phyloP scores from a whole-genome alignment of 2,329 filamentous ascomycete genomes.

The Neocatenulostroma microsporum region DNA sequence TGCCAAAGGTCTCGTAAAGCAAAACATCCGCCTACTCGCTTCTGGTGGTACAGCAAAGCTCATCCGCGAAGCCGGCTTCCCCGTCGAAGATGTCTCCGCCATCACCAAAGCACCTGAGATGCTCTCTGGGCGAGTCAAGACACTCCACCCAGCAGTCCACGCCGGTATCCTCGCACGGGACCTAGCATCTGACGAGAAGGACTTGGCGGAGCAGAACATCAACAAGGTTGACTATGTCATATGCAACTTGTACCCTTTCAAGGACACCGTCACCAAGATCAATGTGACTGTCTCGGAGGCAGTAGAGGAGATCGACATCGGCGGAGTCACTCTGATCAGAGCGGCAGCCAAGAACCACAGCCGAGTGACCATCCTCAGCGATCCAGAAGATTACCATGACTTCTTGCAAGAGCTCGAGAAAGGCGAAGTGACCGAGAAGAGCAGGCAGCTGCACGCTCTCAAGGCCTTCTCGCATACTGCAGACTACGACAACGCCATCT shows the following conservation, averaged over 20 bases:
- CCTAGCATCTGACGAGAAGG: slow-evolving; percentile 91
- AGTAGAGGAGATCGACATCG: slow-evolving; percentile 98
- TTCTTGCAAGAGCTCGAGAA: slow-evolving; percentile 85
- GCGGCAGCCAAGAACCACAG: slow-evolving; percentile 97
- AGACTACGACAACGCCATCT: slow-evolving; percentile 90
- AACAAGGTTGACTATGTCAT: slow-evolving; percentile 90
- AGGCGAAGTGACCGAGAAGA: slow-evolving; percentile 77
- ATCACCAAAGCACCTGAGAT: slow-evolving; percentile 95
- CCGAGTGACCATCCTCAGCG: slow-evolving; percentile 90
- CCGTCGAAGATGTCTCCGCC: slow-evolving; percentile 93
- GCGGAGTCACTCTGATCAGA: slow-evolving; percentile 89
- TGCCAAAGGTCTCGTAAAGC: slow-evolving; percentile 79
- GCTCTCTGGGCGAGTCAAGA: slow-evolving; percentile 88
- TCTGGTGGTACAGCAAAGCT: slow-evolving; percentile 93
- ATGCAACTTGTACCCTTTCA: slow-evolving; percentile 99
- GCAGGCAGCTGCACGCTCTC: slow-evolving; percentile 80
- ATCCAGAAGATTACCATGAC: slow-evolving; percentile 86
- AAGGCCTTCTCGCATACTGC: slow-evolving; percentile 99
- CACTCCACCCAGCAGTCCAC: slow-evolving; percentile 73
- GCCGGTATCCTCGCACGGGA: slow-evolving; percentile 86
- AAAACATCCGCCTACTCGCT: slow-evolving; percentile 85
- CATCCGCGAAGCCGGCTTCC: slow-evolving; percentile 93
- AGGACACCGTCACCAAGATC: slow-evolving; percentile 93
- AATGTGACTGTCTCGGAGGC: slow-evolving; percentile 95
- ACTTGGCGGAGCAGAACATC: slow-evolving; percentile 90